Evolutionary conservation across 2,329 filamentous ascomycete species (phyloP), one percentile per base, ranked within the genome.

Genomic region (Trichoderma citrinoviride): DNA sequence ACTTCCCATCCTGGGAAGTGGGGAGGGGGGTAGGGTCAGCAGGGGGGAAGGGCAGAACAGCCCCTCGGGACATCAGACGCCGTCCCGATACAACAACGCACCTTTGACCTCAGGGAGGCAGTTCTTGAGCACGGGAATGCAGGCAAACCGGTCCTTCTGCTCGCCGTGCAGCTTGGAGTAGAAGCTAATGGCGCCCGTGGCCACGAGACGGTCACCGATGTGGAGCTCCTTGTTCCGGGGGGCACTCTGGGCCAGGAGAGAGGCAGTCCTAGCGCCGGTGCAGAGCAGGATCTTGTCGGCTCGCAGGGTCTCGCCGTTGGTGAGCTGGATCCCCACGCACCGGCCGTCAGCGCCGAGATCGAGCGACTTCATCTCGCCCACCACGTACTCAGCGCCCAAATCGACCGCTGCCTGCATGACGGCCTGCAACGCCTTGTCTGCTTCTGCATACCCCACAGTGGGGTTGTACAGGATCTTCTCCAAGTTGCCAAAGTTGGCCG

Each of bases 401-500:
- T 82, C 78, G 8, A 87, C 70, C 25, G 79, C 81, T 57, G 78
- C 78, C 65, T 82, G 80, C 7, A 84, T 84, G 15, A 87, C 81
- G 14, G 83, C 83, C 57, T 77, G 75, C 54, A 88, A 74, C 43
- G 82, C 80, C 72, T 86, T 83, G 64, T 84, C 84, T 14, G 85
- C 85, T 57, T 84, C 82, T 19, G 81, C 85, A 79, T 84, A 87
- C 2, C 85, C 85, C 72, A 84, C 85, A 37, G 79, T 82, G 66
- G 82, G 82, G 75, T 87, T 88, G 68, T 83, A 80, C 23, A 85
- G 78, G 19, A 87, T 79, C 68, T 82, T 81, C 66, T 83, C 82
- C 52, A 86, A 79, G 7, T 79, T 83, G 7, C 78, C 80, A 70
- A 86, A 87, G 66, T 87, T 79, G 37, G 85, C 81, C 50, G 85